A percentile compares a stretch with the other conserved stretches of the same genome.
These are phyloP conservation scores for Podila verticillata DNA, from an alignment of 192 early-diverging fungal species.

Conservation along the genomic window DNA sequence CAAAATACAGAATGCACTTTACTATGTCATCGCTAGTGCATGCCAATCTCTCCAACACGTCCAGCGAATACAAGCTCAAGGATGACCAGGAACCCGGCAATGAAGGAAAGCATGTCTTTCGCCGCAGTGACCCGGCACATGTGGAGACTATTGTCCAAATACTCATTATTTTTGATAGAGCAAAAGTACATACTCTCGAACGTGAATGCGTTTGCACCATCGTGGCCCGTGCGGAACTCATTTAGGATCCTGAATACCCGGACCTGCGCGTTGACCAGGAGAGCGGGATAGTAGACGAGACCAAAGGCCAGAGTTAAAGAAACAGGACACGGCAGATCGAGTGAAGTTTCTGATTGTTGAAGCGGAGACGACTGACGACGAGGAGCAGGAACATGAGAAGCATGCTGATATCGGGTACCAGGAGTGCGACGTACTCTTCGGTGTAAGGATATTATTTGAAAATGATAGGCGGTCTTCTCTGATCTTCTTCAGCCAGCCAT, in stretches of 20 bases:
- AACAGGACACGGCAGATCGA: not conserved
- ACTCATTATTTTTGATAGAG: not conserved
- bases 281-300: not conserved
- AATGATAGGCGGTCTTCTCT: no score
- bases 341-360: not conserved
- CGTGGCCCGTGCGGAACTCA: no score
- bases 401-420: not conserved
- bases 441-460: no score
- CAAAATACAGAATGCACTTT: no score
- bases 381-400: not conserved
- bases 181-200: not conserved
- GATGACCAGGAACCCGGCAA: not conserved
- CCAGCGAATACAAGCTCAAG: not conserved
- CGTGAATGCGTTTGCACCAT: not conserved
- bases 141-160: not conserved
- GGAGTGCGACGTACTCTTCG: not conserved
- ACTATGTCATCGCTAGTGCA: no score
- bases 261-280: not conserved
- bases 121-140: not conserved
- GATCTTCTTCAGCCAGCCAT: no score
- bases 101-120: not conserved
- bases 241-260: not conserved
- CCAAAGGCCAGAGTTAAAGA: not conserved
- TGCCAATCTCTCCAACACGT: not conserved
- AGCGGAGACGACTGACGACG: not conserved